A percentile compares a stretch with the other conserved stretches of the same genome.
These are phyloP conservation scores for Lyophyllum shimeji DNA, from an alignment of 768 basidiomycete species.

Conservation along the genomic window DNA sequence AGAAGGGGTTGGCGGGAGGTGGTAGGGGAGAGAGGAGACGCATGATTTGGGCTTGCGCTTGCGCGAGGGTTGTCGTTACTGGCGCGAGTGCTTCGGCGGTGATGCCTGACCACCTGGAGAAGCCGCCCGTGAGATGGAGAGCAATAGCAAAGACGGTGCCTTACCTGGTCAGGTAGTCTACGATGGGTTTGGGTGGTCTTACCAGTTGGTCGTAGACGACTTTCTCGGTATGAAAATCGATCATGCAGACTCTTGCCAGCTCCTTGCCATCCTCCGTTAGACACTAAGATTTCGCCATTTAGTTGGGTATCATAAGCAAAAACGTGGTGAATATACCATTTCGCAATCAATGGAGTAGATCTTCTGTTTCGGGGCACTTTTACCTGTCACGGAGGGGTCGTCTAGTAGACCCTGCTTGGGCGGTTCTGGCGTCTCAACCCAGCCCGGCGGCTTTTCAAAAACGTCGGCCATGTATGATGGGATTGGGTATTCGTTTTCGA, in stretches of 20 bases:
- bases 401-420: constrained; percentile 26
- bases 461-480: constrained; percentile 82
- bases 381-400: constrained; percentile 23
- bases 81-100: constrained; percentile 67
- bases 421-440: constrained; percentile 78
- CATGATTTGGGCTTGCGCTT: constrained; percentile 76
- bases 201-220: constrained; percentile 89
- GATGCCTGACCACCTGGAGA: constrained; percentile 86
- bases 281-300: constrained; percentile 51
- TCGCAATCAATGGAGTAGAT: constrained; percentile 94
- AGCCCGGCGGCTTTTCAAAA: constrained; percentile 63
- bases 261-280: constrained; percentile 88
- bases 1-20: constrained; percentile 45
- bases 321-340: constrained; percentile 65
- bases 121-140: neutral
- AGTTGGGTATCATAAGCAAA: neutral
- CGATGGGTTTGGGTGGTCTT: constrained; percentile 80
- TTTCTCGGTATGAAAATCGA: constrained; percentile 71
- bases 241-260: constrained; percentile 79
- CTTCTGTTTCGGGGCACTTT: constrained; percentile 34
- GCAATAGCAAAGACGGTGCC: constrained; percentile 7
- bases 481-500: constrained; percentile 91
- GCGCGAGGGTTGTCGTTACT: constrained; percentile 74
- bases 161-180: constrained; percentile 91
- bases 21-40: constrained; percentile 58